Conservation (phyloP, 148 eudicot species). For the Linanthus parryae region DNA sequence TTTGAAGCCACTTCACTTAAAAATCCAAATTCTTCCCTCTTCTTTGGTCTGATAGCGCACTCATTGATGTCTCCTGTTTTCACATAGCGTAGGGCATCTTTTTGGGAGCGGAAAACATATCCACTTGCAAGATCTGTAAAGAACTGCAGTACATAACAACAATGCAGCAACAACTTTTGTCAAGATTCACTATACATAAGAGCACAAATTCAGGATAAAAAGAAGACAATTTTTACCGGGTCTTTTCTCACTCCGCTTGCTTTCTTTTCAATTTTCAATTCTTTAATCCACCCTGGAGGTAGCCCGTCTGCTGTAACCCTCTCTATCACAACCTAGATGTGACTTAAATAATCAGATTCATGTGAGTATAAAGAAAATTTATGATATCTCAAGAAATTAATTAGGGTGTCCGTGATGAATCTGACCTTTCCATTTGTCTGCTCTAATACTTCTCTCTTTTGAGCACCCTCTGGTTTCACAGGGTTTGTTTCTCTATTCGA, state of each 20-base stretch:
- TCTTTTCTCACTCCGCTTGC: constrained; percentile 33
- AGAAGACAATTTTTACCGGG: constrained; percentile 33
- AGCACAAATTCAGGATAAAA: not conserved
- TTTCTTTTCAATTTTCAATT: constrained; percentile 31
- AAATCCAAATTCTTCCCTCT: constrained; percentile 22
- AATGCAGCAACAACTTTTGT: too few species aligned
- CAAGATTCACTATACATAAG: too few species aligned
- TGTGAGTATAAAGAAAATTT: too few species aligned
- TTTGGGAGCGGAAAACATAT: constrained; percentile 58
- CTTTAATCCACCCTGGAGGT: constrained; percentile 72
- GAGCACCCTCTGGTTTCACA: too few species aligned
- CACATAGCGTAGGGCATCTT: constrained; percentile 54
- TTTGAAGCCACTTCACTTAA: constrained; percentile 24
- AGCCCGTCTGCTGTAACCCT: constrained; percentile 39
- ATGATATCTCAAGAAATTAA: too few species aligned
- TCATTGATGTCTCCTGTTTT: constrained; percentile 55
- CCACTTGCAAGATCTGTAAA: constrained; percentile 33
- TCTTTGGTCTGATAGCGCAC: constrained; percentile 48
- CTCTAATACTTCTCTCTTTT: too few species aligned
- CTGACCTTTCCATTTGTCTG: too few species aligned
- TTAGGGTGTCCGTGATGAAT: not conserved
- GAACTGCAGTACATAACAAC: constrained; percentile 28
- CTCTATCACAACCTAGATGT: constrained; percentile 34
- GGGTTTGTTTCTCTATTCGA: too few species aligned
- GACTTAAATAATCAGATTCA: constrained; percentile 10